Conservation (phyloP, 805 yeast species). For the Lipomyces orientalis region DNA sequence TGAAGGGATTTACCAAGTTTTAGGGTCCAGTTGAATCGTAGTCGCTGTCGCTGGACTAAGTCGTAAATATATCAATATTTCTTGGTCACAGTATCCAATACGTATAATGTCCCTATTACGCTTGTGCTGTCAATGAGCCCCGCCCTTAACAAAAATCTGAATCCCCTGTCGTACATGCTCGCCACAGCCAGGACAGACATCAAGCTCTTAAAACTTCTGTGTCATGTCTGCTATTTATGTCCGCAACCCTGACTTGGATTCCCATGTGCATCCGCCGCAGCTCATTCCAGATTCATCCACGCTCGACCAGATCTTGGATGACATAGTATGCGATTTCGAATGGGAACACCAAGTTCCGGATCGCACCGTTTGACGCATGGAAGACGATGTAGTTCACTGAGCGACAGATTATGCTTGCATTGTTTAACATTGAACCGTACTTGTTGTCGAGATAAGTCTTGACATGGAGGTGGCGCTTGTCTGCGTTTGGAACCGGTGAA, state of each 20-base stretch:
- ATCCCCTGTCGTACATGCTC: slow-evolving; percentile 10
- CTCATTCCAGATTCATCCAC: slow-evolving; percentile 21
- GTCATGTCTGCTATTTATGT: not conserved
- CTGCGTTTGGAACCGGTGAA: not conserved
- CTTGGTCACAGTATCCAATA: too few relatives aligned
- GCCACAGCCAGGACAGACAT: slow-evolving; percentile 23
- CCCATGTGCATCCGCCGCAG: slow-evolving; percentile 9
- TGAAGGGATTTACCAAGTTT: not conserved
- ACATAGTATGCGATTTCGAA: slow-evolving; percentile 8
- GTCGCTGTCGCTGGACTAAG: too few relatives aligned
- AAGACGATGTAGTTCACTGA: slow-evolving; percentile 2
- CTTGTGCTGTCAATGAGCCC: not conserved
- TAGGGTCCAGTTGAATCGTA: too few relatives aligned
- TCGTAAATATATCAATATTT: too few relatives aligned
- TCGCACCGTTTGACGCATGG: not conserved
- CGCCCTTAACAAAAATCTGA: not conserved
- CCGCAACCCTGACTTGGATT: not conserved
- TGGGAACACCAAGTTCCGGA: slow-evolving; percentile 13
- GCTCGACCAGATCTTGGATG: slow-evolving; percentile 7
- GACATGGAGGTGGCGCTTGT: not conserved
- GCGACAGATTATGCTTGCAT: slow-evolving; percentile 13
- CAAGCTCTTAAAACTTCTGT: slow-evolving; percentile 2
- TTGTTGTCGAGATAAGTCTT: not conserved
- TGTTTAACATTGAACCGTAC: not conserved
- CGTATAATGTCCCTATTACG: not conserved